Base-by-base conservation (phyloP, 192 early-diverging fungal species). In the Dissophora globulifera region DNA sequence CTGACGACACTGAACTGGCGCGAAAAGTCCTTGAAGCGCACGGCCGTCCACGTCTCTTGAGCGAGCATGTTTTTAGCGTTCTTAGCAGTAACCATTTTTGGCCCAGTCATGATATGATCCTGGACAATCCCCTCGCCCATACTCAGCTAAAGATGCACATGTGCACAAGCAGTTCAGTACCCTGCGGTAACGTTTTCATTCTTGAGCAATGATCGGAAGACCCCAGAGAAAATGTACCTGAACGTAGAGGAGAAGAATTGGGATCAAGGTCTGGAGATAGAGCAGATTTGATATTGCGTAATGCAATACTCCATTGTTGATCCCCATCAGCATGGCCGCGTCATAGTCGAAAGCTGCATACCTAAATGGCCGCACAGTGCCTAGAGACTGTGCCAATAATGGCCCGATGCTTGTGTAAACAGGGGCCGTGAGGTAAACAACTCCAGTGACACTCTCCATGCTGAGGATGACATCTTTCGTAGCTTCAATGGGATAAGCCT, bases 261-360 rank as follows among this genome's bases (percentile, higher is more conserved):
- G 40, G 35, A 67, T 60, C 8, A 67, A 20, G 22, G 64, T 67
- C 29, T 76, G 72, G 20, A 76, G 17, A 32, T 76, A 67, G 38
- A 66, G 32, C 22, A 76, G 49, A 22, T 51, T 61, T 4, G 72
- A 76, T 15, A 76, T 47, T 0, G 72, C 56, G 40, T 76, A 76
- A 40, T 76, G 30, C 16, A 76, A 41, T 3, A 0, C 3, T 23
- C 47, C 58, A 3, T 15, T 6, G 3, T 55, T 33, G 11, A 76
- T 23, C 0, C 17, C 2, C 5, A 11, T 9, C 45, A 49, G 31
- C 63, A 67, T 54, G 1, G 12, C 1, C 1, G 35, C 26, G 16
- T 66, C 50, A 35, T 62, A 76, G 46, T 76, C 72, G 58, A 76
- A 76, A 16, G 57, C 33, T 1, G 72, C 72, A 26, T 61, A 20